A percentile compares a stretch with the other conserved stretches of the same genome.
These are phyloP conservation scores for Cenchrus americanus DNA, from an alignment of 176 grass and related monocot species.

Conservation along the genomic window DNA sequence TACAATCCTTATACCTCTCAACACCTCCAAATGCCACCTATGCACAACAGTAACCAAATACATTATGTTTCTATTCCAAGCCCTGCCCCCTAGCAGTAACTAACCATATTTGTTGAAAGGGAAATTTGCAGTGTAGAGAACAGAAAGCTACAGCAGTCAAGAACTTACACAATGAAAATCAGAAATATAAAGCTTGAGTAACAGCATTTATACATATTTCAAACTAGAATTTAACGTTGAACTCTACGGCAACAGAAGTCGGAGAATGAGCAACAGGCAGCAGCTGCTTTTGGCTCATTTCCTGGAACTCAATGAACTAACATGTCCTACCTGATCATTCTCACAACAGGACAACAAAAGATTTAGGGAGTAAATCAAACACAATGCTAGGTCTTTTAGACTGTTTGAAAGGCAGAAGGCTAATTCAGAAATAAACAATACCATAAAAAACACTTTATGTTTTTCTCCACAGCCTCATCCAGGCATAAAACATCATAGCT, in stretches of 20 bases:
- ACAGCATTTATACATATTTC: neutral
- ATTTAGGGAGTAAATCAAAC: neutral
- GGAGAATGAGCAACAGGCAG: neutral
- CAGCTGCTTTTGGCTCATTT: neutral
- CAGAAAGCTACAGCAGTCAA: neutral
- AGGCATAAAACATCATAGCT: neutral
- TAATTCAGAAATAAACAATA: neutral
- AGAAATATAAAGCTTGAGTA: constrained; percentile 8
- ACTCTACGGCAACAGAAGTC: neutral
- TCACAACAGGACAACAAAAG: neutral
- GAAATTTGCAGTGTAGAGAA: neutral
- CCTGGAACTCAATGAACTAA: neutral
- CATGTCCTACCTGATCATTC: neutral
- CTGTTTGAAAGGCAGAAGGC: neutral
- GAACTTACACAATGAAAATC: neutral
- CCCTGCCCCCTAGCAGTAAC: neutral
- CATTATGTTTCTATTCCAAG: neutral
- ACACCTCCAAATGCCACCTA: neutral
- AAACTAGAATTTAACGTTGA: constrained; percentile 4
- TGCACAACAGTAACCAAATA: neutral
- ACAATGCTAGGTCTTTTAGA: neutral
- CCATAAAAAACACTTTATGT: neutral
- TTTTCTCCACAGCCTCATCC: neutral
- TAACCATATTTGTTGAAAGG: neutral
- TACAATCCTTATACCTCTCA: neutral